phyloP scores from a whole-genome alignment of 805 yeast genomes.

The Saturnispora besseyi region DNA sequence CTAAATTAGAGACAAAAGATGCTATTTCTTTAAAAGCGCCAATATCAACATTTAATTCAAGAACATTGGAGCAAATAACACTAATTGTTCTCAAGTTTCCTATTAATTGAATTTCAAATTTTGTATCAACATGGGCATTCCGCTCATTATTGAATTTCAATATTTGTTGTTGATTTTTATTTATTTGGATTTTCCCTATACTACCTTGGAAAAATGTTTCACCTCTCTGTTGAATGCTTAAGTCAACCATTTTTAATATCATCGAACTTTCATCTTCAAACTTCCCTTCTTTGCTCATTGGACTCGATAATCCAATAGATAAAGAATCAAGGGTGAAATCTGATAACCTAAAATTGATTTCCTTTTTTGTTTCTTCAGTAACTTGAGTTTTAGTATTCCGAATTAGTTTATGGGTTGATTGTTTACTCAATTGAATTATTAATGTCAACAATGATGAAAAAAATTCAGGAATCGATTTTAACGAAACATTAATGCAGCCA shows the following conservation, averaged over 20 bases:
- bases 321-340: constrained; percentile 32
- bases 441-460: constrained; percentile 30
- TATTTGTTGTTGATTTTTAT: constrained; percentile 16
- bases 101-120: constrained; percentile 39
- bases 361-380: not conserved
- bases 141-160: constrained; percentile 23
- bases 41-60: constrained; percentile 19
- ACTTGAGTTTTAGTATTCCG: not conserved
- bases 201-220: constrained; percentile 40
- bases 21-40: constrained; percentile 7
- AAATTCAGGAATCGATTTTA: constrained; percentile 35
- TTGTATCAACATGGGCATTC: constrained; percentile 35
- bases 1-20: constrained; percentile 9
- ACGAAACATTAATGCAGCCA: constrained; percentile 34
- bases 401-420: not conserved
- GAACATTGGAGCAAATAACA: constrained; percentile 36
- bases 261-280: constrained; percentile 31
- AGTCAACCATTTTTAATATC: constrained; percentile 22
- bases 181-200: constrained; percentile 28
- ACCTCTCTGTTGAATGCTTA: constrained; percentile 37
- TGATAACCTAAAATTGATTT: not conserved
- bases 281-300: constrained; percentile 32
- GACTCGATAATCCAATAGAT: constrained; percentile 38
- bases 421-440: constrained; percentile 26
- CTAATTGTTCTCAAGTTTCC: constrained; percentile 27